Evolutionary conservation across 768 basidiomycete species (phyloP).

Genomic region (Rhodosporidiobolus sp.): DNA sequence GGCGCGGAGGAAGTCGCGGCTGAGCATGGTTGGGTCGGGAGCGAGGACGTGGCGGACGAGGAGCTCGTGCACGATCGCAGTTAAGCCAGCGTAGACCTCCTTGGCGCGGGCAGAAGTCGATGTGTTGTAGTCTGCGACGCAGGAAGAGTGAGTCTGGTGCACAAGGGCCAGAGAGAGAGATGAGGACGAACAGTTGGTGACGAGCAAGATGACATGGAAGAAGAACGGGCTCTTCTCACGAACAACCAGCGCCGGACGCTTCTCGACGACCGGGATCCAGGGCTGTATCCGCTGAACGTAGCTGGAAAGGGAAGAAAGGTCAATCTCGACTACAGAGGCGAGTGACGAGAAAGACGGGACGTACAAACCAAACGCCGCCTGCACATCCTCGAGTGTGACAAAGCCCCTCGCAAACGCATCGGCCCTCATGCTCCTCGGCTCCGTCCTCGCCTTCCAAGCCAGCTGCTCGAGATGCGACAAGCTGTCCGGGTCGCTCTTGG

Average conservation of each 20-base stretch:
- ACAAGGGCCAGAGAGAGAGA: not conserved
- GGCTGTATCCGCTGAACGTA: slow-evolving; percentile 33
- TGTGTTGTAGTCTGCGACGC: slow-evolving; percentile 31
- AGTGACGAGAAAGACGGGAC: not conserved
- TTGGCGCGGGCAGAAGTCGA: slow-evolving; percentile 15
- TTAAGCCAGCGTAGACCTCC: slow-evolving; percentile 36
- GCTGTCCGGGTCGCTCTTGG: not conserved
- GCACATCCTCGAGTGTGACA: slow-evolving; percentile 28
- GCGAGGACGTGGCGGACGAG: slow-evolving; percentile 22
- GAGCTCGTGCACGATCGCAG: slow-evolving; percentile 25
- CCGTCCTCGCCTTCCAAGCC: slow-evolving; percentile 7
- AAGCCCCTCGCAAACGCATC: slow-evolving; percentile 30
- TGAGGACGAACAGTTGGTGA: slow-evolving; percentile 25
- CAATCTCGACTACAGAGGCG: not conserved
- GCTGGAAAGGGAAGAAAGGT: not conserved
- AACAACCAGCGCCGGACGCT: slow-evolving; percentile 10
- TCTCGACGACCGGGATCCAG: slow-evolving; percentile 23
- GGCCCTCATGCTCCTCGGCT: slow-evolving; percentile 8
- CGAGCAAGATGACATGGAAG: slow-evolving; percentile 35
- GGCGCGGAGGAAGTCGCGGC: slow-evolving; percentile 23
- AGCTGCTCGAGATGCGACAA: slow-evolving; percentile 17
- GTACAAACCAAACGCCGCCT: slow-evolving; percentile 28
- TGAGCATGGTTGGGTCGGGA: slow-evolving; percentile 18
- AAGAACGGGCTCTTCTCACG: slow-evolving; percentile 28
- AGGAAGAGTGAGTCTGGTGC: not conserved